A percentile compares a stretch with the other conserved stretches of the same genome.
Conservation (phyloP, 2,329 filamentous ascomycete genomes). For the Ceratocystis albifundus region DNA sequence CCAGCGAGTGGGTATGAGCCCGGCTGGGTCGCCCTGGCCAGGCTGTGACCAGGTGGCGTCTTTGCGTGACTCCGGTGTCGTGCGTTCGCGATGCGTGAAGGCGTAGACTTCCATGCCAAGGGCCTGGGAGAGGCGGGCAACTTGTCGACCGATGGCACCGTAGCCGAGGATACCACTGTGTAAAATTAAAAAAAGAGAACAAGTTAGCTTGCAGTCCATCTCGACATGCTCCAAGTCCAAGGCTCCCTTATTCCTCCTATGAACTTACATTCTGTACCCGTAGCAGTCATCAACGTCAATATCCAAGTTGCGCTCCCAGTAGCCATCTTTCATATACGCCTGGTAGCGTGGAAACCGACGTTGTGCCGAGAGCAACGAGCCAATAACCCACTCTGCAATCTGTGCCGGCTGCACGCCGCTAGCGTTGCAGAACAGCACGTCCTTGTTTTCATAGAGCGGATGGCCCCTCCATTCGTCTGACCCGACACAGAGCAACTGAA, state of each 20-base stretch:
- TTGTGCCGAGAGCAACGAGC: constrained; percentile 40
- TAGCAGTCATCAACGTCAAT: constrained; percentile 35
- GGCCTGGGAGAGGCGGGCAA: constrained; percentile 46
- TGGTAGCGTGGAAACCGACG: constrained; percentile 39
- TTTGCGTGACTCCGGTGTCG: constrained; percentile 50
- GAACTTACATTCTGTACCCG: constrained; percentile 39
- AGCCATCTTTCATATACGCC: constrained; percentile 34
- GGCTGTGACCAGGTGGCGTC: constrained; percentile 58
- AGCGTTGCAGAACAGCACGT: constrained; percentile 42
- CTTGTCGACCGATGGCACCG: constrained; percentile 43
- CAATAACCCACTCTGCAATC: constrained; percentile 46
- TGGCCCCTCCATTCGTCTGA: constrained; percentile 39
- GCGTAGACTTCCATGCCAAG: constrained; percentile 63
- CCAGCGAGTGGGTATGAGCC: constrained; percentile 40
- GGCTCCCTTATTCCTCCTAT: not conserved
- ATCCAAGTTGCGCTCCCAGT: constrained; percentile 33
- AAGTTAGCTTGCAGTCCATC: not conserved
- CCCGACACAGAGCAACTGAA: constrained; percentile 45
- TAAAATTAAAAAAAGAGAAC: not conserved
- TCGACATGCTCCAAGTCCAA: not conserved
- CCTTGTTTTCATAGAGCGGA: constrained; percentile 40
- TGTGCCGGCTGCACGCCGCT: constrained; percentile 49
- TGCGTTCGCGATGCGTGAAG: constrained; percentile 59
- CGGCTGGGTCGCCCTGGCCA: constrained; percentile 47
- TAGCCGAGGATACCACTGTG: constrained; percentile 43